Evolutionary conservation across 805 yeast species (phyloP).

Genomic region (Saccharomyces kudriavzevii): DNA sequence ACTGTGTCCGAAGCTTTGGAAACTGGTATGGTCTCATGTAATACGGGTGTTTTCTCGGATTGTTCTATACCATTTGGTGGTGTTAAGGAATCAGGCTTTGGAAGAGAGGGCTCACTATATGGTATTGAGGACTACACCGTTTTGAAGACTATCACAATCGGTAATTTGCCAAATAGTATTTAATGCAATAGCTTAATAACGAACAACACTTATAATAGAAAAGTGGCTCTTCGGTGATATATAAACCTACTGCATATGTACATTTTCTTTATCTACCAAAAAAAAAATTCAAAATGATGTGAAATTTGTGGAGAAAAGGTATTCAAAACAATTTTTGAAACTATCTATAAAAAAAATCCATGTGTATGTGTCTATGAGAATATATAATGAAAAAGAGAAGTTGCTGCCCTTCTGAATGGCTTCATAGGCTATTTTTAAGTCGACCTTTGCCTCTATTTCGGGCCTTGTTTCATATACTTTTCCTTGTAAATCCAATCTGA

Average conservation of each 20-base stretch:
- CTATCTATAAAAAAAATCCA: background rate
- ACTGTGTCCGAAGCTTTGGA: constrained; percentile 50
- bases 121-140: constrained; percentile 57
- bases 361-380: background rate
- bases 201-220: background rate
- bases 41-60: constrained; percentile 51
- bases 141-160: constrained; percentile 44
- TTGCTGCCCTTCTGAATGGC: background rate
- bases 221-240: background rate
- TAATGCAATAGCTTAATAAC: background rate
- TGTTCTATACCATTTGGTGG: constrained; percentile 57
- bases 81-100: constrained; percentile 58
- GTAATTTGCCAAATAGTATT: constrained; percentile 27
- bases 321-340: background rate
- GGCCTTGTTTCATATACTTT: constrained; percentile 39
- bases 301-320: background rate
- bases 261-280: background rate
- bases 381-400: background rate
- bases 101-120: constrained; percentile 57
- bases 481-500: constrained; percentile 70
- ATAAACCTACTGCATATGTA: background rate
- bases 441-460: background rate
- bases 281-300: background rate
- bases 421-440: background rate
- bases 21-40: constrained; percentile 58